Evolutionary conservation across 2,329 filamentous ascomycete genomes (phyloP).

Genomic region (Arthroderma sp.): DNA sequence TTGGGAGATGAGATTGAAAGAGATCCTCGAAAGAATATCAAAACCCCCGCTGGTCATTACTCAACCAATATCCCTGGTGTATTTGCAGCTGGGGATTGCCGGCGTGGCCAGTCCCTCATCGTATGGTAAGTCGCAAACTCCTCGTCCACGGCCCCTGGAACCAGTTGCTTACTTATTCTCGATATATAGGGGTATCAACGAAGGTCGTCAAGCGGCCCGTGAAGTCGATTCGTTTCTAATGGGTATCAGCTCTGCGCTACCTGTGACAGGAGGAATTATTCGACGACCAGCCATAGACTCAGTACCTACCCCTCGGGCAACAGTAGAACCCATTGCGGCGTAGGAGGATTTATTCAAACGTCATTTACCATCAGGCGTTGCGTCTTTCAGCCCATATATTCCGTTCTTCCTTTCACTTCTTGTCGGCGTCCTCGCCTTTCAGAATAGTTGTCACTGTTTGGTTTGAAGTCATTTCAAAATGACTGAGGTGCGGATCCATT

Average conservation of each 20-base stretch:
- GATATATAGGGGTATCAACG: constrained; percentile 73
- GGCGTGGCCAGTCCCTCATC: constrained; percentile 86
- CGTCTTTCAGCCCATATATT: too few species aligned
- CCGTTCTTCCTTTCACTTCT: too few species aligned
- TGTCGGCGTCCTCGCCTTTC: too few species aligned
- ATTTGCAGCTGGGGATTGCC: constrained; percentile 90
- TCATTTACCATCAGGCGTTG: too few species aligned
- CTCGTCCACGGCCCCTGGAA: not conserved
- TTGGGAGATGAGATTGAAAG: constrained; percentile 81
- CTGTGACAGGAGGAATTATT: constrained; percentile 84
- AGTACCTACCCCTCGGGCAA: constrained; percentile 20
- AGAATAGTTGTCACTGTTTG: too few species aligned
- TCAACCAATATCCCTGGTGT: constrained; percentile 76
- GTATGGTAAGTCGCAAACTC: constrained; percentile 57
- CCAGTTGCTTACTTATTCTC: not conserved
- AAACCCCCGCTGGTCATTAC: constrained; percentile 80
- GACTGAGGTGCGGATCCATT: too few species aligned
- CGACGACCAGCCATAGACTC: constrained; percentile 53
- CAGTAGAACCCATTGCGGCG: constrained; percentile 19
- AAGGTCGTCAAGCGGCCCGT: constrained; percentile 81
- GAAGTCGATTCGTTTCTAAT: constrained; percentile 84
- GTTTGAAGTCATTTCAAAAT: too few species aligned
- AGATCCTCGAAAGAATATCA: constrained; percentile 88
- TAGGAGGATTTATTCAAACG: too few species aligned
- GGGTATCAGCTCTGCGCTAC: constrained; percentile 59